Evolutionary conservation across 768 basidiomycete species (phyloP), one percentile per base, ranked within the genome.

Genomic region (Leucocoprinus leucothites): DNA sequence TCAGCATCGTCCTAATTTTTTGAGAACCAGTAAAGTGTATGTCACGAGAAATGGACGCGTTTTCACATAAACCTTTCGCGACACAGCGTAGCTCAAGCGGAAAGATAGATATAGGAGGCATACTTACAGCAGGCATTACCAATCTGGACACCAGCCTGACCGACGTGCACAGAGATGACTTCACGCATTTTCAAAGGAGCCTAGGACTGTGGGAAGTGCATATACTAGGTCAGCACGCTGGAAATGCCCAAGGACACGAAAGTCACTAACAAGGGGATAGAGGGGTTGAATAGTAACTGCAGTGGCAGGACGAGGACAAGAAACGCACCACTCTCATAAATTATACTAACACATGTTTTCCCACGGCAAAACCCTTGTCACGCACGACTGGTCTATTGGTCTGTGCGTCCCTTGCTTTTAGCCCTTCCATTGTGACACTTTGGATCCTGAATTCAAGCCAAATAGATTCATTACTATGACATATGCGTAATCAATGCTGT

Each of bases 131-230:
- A 99, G 69, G 97, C 96, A 74, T 98, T 98, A 68, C 96, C 95
- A 66, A 94, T 91, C 80, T 94, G 91, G 65, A 91, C 89, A 86
- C 94, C 94, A 68, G 96, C 97, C 80, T 99, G 97, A 68, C 96
- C 96, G 70, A 98, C 95, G 76, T 98, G 94, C 69, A 98, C 82
- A 63, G 93, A 96, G 80, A 97, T 96, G 74, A 98, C 94, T 88
- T 92, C 90, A 81, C 90, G 88, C 90, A 92, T 92, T 72, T 65
- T 67, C 38, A 61, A 58, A 63, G 60, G 35, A 24, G 42, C 38
- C 36, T 38, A 60, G 46, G 44, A 57, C 69, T 73, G 48, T 25
- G 14, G 38, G 16, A 35, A 21, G 44, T 14, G 28, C 18, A 47
- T 38, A 48, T n/a, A 21, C 48, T 38, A 59, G 41, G 65, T 70